Evolutionary conservation across 441 rosid species (phyloP), one percentile per base, ranked within the genome.

Genomic region (Raphanus hybrid): DNA sequence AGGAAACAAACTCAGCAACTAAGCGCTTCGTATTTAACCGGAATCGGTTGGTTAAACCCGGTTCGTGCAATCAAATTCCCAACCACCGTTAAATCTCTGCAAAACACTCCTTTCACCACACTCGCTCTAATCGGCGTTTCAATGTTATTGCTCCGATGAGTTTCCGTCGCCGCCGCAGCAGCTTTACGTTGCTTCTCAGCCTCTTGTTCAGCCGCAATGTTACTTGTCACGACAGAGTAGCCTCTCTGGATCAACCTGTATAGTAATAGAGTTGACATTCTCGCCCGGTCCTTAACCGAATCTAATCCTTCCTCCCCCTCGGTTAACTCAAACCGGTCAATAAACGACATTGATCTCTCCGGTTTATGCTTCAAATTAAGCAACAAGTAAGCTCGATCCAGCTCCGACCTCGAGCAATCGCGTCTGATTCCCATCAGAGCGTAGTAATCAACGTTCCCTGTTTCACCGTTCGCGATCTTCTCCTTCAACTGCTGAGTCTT

Each of bases 31-130:
- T 86, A 95, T 71, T 92, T 91, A 71, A 93, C 84, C 67, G 92
- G 87, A 74, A 95, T 75, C 72, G 96, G 89, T 57, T 89, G 91
- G 70, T 83, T 91, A 69, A 95, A 92, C 85, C 96, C 97, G 74
- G 81, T 85, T 37, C 89, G 94, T 26, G 98, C 81, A 27, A 92
- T 79, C 86, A 94, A 77, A 87, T 39, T 91, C 64, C 92, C 88
- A 27, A 90, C 94, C 1, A 80, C 87, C 0, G 93, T 89, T 5
- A 92, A 85, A 70, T 95, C 99, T 41, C 99, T 84, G 84, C 97
- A 92, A 82, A 95, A 95, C 67, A 90, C 87, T 20, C 99, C 99
- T 77, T 90, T 96, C 67, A 87, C 26, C 26, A 23, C 26, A 23
- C 26, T 2, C 2, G 63, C 57, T 74, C 62, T 63, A 10, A 55